A percentile compares a stretch with the other conserved stretches of the same genome.
Evolutionary conservation across 2,329 filamentous ascomycete species (phyloP).

Genomic region (Davidsoniella australis): DNA sequence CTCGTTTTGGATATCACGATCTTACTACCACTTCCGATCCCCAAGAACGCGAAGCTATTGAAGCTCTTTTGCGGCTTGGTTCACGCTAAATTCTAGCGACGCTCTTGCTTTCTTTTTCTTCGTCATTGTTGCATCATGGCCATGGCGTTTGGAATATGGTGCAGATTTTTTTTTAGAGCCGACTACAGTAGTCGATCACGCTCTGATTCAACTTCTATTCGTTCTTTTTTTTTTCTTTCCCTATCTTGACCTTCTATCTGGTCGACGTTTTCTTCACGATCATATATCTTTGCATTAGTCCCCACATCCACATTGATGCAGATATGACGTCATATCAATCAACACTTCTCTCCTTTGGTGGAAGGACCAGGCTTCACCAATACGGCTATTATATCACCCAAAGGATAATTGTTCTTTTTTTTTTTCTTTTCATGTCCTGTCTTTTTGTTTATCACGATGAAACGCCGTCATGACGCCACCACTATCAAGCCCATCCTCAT

Average conservation of each 20-base stretch:
- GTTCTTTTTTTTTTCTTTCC: conserved; percentile 2
- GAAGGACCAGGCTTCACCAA: no score
- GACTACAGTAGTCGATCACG: no score
- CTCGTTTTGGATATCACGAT: conserved; percentile 13
- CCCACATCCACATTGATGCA: no score
- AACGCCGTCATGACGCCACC: background rate
- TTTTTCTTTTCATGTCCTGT: background rate
- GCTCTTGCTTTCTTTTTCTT: conserved; percentile 3
- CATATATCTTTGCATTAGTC: no score
- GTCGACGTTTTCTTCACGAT: no score
- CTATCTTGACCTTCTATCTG: background rate
- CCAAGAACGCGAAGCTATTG: conserved; percentile 67
- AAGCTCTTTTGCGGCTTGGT: conserved; percentile 64
- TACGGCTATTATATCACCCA: no score
- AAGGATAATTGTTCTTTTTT: no score
- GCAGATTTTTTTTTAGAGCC: no score
- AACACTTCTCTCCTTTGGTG: no score
- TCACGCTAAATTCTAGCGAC: conserved; percentile 42
- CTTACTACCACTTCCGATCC: conserved; percentile 39
- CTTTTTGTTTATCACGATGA: background rate
- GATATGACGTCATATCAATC: no score
- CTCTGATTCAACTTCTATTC: background rate
- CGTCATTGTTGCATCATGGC: conserved; percentile 3
- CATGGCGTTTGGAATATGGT: conserved; percentile 5
- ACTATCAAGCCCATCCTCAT: no score